phyloP scores from a whole-genome alignment of 1,284 basidiomycete species.

The Mycosarcoma mackinlayi region DNA sequence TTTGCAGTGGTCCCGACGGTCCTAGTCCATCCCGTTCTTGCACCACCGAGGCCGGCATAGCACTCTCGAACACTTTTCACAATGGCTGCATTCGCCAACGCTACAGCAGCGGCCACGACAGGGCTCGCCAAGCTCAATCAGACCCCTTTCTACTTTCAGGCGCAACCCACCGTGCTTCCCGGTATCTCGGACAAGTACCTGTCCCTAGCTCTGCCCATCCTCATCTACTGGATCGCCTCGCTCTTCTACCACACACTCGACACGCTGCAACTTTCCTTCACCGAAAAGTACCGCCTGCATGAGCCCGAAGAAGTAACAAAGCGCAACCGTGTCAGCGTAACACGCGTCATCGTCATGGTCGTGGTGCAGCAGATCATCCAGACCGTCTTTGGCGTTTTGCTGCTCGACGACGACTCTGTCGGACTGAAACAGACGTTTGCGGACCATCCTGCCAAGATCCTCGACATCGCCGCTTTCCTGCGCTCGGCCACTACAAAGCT shows the following conservation, averaged over 20 bases:
- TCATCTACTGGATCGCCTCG: slow-evolving; percentile 88
- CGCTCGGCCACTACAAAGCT: slow-evolving; percentile 18
- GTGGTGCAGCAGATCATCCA: slow-evolving; percentile 87
- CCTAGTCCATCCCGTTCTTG: too few species aligned
- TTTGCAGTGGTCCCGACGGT: too few species aligned
- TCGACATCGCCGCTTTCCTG: slow-evolving; percentile 23
- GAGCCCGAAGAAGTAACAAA: slow-evolving; percentile 82
- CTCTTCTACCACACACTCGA: slow-evolving; percentile 86
- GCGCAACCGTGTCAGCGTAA: slow-evolving; percentile 80
- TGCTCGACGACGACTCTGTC: slow-evolving; percentile 74
- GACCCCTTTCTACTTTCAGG: slow-evolving; percentile 71
- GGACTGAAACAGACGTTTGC: slow-evolving; percentile 58
- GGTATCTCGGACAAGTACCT: slow-evolving; percentile 79
- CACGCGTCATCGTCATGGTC: slow-evolving; percentile 81
- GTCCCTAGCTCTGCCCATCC: slow-evolving; percentile 79
- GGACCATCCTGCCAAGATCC: slow-evolving; percentile 71
- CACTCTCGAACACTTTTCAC: neutral
- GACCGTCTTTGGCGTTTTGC: slow-evolving; percentile 78
- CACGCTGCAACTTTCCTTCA: slow-evolving; percentile 75
- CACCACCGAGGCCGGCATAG: too few species aligned
- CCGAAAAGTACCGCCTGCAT: slow-evolving; percentile 88
- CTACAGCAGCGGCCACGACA: slow-evolving; percentile 18
- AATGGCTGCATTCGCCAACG: slow-evolving; percentile 39
- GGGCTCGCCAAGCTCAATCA: slow-evolving; percentile 48
- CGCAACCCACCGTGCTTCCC: slow-evolving; percentile 73